Evolutionary conservation across 2,329 filamentous ascomycete genomes (phyloP), one percentile per base, ranked within the genome.

Genomic region (Didymella segeticola): DNA sequence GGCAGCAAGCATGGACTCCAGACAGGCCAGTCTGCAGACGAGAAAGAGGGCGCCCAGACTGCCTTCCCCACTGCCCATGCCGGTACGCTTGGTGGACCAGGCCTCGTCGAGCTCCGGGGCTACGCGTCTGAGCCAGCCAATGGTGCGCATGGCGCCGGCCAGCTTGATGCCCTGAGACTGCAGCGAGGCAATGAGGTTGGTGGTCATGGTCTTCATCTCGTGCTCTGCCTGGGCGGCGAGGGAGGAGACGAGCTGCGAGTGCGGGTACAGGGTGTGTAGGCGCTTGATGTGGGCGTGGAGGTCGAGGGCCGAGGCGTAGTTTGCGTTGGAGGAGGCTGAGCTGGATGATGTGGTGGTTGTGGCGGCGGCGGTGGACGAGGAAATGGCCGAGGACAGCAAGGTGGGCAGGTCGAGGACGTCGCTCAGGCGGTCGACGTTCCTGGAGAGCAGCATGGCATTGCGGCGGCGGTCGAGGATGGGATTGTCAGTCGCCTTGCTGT

Each of bases 271-370:
- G 0, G 87, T 86, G 56, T 92, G 87, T 5, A 99, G 81, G 7
- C 95, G 86, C 63, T 91, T 90, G 70, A 97, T 95, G 72, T 98
- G 95, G n/a, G 90, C 89, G 70, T 96, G 89, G 2, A 99, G 82
- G 73, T 99, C 95, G 27, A 99, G 81, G 0, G 93, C 93, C 0
- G 91, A 90, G 2, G 92, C 88, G 78, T 97, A 96, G 63, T 91
- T 96, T 56, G 87, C 85, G 9, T 80, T 83, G 6, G 78, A 72
- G 2, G 64, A 53, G 6, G 76, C 70, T 3, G 70, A 53, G 4
- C 66, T 72, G 5, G 71, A 67, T 2, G 58, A 58, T 1, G 64
- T 43, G 2, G 60, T 39, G 12, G 73, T 73, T 4, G 86, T 80
- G 4, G 76, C 71, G n/a, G 77, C 77, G n/a, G 81, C 76, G 22